A percentile compares a stretch with the other conserved stretches of the same genome.
Evolutionary conservation across 2,329 filamentous ascomycete species (phyloP).

Genomic region (Apiospora pterosperma): DNA sequence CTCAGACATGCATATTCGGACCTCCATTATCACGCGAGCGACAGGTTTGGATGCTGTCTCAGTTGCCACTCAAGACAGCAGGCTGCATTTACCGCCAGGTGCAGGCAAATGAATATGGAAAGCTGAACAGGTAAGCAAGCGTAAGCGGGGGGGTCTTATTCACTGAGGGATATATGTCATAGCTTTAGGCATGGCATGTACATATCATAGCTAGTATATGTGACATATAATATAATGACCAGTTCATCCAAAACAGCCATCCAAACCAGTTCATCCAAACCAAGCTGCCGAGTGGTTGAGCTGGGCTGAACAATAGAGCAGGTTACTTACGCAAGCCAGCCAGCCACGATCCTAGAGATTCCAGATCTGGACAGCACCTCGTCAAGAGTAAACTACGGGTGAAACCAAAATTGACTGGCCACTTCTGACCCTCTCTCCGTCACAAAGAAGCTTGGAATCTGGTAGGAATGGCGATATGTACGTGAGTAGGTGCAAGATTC

Average conservation of each 20-base stretch:
- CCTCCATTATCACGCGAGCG: background rate
- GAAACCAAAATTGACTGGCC: background rate
- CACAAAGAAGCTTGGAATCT: background rate
- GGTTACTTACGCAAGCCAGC: background rate
- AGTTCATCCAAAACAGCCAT: background rate
- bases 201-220: background rate
- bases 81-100: background rate
- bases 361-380: background rate
- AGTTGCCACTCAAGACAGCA: background rate
- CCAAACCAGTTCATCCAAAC: background rate
- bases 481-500: background rate
- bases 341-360: background rate
- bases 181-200: background rate
- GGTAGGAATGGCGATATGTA: background rate
- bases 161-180: background rate
- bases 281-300: background rate
- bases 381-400: background rate
- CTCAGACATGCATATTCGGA: background rate
- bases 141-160: background rate
- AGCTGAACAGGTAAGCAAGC: background rate
- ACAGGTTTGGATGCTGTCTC: background rate
- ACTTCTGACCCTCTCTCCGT: background rate
- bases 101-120: background rate
- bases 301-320: background rate
- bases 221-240: background rate